phyloP scores from a whole-genome alignment of 2,329 filamentous ascomycete genomes.

The Colletotrichum paranaense region DNA sequence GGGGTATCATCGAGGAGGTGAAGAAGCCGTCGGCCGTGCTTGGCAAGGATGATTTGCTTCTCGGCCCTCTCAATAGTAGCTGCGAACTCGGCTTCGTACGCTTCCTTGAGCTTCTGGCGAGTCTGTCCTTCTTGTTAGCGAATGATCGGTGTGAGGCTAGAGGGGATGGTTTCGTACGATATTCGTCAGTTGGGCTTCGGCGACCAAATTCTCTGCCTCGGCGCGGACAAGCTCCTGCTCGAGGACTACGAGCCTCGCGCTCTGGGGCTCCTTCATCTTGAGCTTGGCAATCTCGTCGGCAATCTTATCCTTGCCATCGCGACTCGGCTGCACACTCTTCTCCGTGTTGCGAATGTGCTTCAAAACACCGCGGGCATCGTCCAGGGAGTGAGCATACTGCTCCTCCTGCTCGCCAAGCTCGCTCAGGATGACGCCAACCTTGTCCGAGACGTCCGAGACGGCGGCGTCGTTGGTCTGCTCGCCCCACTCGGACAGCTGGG shows the following conservation, averaged over 20 bases:
- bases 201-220: slow-evolving; percentile 95
- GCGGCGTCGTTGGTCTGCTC: slow-evolving; percentile 90
- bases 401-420: slow-evolving; percentile 97
- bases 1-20: slow-evolving; percentile 90
- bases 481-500: slow-evolving; percentile 96
- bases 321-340: slow-evolving; percentile 91
- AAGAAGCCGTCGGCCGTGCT: slow-evolving; percentile 87
- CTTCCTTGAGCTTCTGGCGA: slow-evolving; percentile 94
- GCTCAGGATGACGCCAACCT: slow-evolving; percentile 90
- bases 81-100: slow-evolving; percentile 88
- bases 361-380: slow-evolving; percentile 83
- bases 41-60: slow-evolving; percentile 95
- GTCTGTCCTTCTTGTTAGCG: slow-evolving; percentile 65
- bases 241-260: slow-evolving; percentile 81
- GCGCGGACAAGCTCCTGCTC: slow-evolving; percentile 97
- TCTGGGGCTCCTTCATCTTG: slow-evolving; percentile 92
- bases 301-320: slow-evolving; percentile 89
- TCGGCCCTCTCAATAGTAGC: slow-evolving; percentile 96
- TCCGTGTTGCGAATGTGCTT: slow-evolving; percentile 97
- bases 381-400: slow-evolving; percentile 83
- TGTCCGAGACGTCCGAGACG: slow-evolving; percentile 92
- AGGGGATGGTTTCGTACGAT: slow-evolving; percentile 69
- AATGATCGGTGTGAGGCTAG: not conserved
- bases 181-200: slow-evolving; percentile 96
- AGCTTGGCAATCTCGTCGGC: slow-evolving; percentile 91